These are phyloP conservation scores for Populus nigra DNA, from an alignment of 345 rosid species.

Conservation along the genomic window DNA sequence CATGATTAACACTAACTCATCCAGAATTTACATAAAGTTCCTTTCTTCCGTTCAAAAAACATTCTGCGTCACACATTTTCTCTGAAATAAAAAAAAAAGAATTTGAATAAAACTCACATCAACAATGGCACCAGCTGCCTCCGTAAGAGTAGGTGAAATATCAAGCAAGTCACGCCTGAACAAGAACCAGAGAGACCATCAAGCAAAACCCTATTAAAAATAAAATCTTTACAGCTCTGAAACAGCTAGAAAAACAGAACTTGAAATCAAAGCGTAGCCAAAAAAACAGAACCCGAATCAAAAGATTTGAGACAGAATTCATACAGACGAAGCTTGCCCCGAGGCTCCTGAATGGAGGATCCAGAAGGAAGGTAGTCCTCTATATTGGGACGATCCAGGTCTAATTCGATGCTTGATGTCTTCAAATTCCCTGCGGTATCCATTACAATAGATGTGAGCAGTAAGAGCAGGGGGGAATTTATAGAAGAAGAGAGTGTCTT, in stretches of 20 bases:
- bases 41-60: not conserved
- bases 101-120: slow-evolving; percentile 50
- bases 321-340: slow-evolving; percentile 84
- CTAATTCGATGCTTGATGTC: slow-evolving; percentile 72
- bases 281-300: not conserved
- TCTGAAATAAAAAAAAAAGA: not conserved
- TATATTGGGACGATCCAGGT: slow-evolving; percentile 77
- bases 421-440: slow-evolving; percentile 41
- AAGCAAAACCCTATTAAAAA: not conserved
- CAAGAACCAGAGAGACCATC: not conserved
- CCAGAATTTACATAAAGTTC: not conserved
- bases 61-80: not conserved
- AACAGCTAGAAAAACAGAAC: not conserved
- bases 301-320: not conserved
- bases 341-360: slow-evolving; percentile 75
- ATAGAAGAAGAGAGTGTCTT: not conserved
- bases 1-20: slow-evolving; percentile 5
- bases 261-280: not conserved
- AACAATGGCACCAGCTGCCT: slow-evolving; percentile 97
- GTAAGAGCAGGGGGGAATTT: not conserved
- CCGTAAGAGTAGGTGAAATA: slow-evolving; percentile 78
- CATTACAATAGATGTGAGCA: not conserved
- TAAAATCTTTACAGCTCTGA: not conserved
- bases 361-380: slow-evolving; percentile 98
- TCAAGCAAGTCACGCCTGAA: slow-evolving; percentile 88